phyloP scores from a whole-genome alignment of 2,329 filamentous ascomycete genomes.

The Anisogramma anomala region DNA sequence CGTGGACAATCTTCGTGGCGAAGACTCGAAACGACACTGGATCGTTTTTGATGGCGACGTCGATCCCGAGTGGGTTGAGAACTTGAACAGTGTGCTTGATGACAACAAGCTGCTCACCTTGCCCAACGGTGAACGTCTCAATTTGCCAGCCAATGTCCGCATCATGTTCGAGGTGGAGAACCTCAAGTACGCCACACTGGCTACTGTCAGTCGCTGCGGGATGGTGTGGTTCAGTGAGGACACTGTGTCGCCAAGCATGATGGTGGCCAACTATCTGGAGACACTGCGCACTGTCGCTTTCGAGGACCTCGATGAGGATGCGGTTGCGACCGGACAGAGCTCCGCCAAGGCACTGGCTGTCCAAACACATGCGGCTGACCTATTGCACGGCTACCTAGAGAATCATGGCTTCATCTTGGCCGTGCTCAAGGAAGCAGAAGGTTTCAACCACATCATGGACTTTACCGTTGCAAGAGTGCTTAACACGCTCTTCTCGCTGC shows the following conservation, averaged over 20 bases:
- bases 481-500: constrained; percentile 83
- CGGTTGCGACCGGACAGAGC: constrained; percentile 60
- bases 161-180: constrained; percentile 99
- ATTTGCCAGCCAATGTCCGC: constrained; percentile 83
- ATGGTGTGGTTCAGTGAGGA: constrained; percentile 99
- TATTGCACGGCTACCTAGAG: constrained; percentile 64
- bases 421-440: constrained; percentile 62
- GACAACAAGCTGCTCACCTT: constrained; percentile 97
- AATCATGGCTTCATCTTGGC: constrained; percentile 71
- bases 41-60: constrained; percentile 99
- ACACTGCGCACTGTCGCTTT: constrained; percentile 73
- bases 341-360: constrained; percentile 68
- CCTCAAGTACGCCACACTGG: constrained; percentile 90
- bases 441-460: constrained; percentile 95
- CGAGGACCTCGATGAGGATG: constrained; percentile 92
- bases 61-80: constrained; percentile 98
- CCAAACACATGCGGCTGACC: constrained; percentile 67
- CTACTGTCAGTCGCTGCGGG: constrained; percentile 97
- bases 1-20: constrained; percentile 93
- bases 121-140: constrained; percentile 95
- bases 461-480: constrained; percentile 86
- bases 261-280: constrained; percentile 84
- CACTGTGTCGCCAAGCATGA: constrained; percentile 84
- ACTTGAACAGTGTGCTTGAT: constrained; percentile 97
- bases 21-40: constrained; percentile 96